Evolutionary conservation across 176 grass and related monocot genomes (phyloP).

Genomic region (Guadua angustifolia): DNA sequence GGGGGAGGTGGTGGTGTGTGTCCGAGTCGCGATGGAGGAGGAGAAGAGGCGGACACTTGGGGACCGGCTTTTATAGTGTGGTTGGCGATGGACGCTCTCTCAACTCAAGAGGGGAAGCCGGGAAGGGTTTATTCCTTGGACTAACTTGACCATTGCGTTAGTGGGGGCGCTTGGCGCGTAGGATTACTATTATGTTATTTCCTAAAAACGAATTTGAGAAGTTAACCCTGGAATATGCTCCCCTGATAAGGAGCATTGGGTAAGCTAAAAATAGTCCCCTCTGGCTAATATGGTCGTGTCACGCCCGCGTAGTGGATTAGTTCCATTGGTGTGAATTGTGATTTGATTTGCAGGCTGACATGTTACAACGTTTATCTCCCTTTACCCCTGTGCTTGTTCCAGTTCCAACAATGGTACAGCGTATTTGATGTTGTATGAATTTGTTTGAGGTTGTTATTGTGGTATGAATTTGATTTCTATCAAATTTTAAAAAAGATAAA

Average conservation of each 20-base stretch:
- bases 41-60: background rate
- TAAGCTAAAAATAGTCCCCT: slow-evolving; percentile 14
- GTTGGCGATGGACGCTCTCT: background rate
- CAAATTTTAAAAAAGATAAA: no score
- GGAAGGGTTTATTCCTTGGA: slow-evolving; percentile 57
- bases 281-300: background rate
- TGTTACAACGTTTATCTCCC: background rate
- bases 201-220: background rate
- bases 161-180: background rate
- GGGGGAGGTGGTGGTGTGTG: background rate
- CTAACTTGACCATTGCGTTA: slow-evolving; percentile 15
- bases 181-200: background rate
- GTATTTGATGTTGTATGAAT: no score
- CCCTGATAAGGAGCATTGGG: background rate
- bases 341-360: background rate
- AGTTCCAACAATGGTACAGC: no score
- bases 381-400: background rate
- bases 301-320: background rate
- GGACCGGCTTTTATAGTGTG: slow-evolving; percentile 39
- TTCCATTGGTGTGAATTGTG: background rate
- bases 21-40: background rate
- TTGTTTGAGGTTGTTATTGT: no score
- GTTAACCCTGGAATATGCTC: slow-evolving; percentile 47
- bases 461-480: no score
- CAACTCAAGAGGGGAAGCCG: background rate